phyloP scores from a whole-genome alignment of 805 yeast genomes.

The Zygotorulaspora florentina region DNA sequence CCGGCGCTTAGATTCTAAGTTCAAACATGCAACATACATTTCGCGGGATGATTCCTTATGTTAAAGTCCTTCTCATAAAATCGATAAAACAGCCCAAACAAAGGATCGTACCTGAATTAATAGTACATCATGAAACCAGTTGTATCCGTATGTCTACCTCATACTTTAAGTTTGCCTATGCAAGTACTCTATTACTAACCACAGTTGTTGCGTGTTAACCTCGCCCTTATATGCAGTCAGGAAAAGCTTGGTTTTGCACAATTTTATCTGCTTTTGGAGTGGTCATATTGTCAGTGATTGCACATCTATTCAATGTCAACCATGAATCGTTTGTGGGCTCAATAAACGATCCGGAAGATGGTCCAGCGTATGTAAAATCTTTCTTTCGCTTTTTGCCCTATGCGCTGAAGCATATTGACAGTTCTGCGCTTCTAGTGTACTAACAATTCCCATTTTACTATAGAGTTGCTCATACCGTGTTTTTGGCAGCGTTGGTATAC shows the following conservation, averaged over 20 bases:
- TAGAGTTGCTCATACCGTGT: slow-evolving; percentile 82
- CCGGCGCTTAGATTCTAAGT: not conserved
- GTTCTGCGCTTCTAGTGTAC: not conserved
- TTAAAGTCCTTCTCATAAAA: no score
- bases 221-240: slow-evolving; percentile 40
- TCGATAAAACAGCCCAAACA: slow-evolving; percentile 1
- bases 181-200: not conserved
- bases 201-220: not conserved
- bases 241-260: slow-evolving; percentile 94
- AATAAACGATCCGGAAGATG: slow-evolving; percentile 84
- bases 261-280: slow-evolving; percentile 89
- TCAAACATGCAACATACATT: not conserved
- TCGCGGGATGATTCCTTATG: no score
- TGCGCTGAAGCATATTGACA: slow-evolving; percentile 1
- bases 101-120: not conserved
- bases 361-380: slow-evolving; percentile 53
- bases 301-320: slow-evolving; percentile 68
- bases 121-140: slow-evolving; percentile 41
- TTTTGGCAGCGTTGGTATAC: slow-evolving; percentile 85
- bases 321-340: slow-evolving; percentile 95
- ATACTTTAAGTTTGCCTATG: not conserved
- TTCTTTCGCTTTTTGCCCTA: not conserved
- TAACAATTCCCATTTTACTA: slow-evolving; percentile 6
- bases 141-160: slow-evolving; percentile 41
- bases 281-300: slow-evolving; percentile 79